phyloP scores from a whole-genome alignment of 2,329 filamentous ascomycete genomes.

The Knufia petricola region DNA sequence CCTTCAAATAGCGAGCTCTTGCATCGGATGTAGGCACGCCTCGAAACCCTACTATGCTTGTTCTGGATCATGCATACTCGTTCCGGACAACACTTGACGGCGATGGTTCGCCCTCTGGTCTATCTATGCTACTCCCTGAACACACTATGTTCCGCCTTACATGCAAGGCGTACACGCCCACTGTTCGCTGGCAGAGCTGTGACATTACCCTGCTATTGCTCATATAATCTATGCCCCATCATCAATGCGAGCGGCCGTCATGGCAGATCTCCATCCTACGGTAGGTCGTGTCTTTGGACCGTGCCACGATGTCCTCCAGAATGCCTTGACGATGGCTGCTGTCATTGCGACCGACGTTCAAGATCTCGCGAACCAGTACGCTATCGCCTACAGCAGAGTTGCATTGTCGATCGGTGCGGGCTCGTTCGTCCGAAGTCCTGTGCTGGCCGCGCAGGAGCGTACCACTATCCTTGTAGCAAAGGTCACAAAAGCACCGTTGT shows the following conservation, averaged over 20 bases:
- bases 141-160: too few relatives aligned
- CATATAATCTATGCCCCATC: slow-evolving; percentile 11
- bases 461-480: slow-evolving; percentile 9
- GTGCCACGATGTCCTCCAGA: too few relatives aligned
- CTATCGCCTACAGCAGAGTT: slow-evolving; percentile 8
- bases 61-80: too few relatives aligned
- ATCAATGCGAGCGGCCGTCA: slow-evolving; percentile 4
- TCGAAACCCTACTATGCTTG: too few relatives aligned
- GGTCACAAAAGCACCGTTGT: slow-evolving; percentile 13
- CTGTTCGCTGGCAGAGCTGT: not conserved
- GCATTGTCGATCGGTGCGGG: slow-evolving; percentile 8
- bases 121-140: too few relatives aligned
- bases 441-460: slow-evolving; percentile 8
- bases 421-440: slow-evolving; percentile 2
- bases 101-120: too few relatives aligned
- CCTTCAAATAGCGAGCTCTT: too few relatives aligned
- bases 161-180: not conserved
- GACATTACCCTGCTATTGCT: too few relatives aligned
- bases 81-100: too few relatives aligned
- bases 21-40: too few relatives aligned
- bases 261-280: too few relatives aligned
- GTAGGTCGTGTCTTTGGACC: too few relatives aligned
- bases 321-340: not conserved
- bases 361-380: slow-evolving; percentile 5
- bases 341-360: not conserved